Conservation (phyloP, 169 alveolate genomes). For the Babesia sp. region DNA sequence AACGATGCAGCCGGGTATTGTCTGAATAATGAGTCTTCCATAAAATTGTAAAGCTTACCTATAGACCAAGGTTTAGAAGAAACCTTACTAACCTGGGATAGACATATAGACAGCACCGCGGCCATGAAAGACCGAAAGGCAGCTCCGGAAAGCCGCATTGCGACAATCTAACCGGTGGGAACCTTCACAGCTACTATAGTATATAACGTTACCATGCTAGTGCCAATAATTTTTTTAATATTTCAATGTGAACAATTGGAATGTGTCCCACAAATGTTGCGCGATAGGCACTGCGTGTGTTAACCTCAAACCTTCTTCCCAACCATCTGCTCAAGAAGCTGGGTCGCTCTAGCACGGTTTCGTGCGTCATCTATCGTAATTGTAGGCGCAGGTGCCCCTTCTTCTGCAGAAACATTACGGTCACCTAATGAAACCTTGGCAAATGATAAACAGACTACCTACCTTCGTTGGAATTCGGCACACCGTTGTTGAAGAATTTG, state of each 20-base stretch:
- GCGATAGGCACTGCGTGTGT: background rate
- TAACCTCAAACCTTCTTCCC: background rate
- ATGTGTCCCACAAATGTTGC: background rate
- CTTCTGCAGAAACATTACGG: too few relatives aligned
- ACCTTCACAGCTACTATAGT: too few relatives aligned
- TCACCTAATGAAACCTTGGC: too few relatives aligned
- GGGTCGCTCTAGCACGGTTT: conserved; percentile 24
- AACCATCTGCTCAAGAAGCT: conserved; percentile 11
- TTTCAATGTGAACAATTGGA: background rate
- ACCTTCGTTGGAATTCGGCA: background rate
- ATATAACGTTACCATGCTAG: too few relatives aligned
- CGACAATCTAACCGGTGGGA: too few relatives aligned
- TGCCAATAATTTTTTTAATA: too few relatives aligned
- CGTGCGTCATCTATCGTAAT: conserved; percentile 3
- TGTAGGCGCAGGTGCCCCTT: background rate
- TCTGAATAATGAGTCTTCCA: background rate
- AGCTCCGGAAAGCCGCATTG: background rate
- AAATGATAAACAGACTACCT: background rate
- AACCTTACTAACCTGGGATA: background rate
- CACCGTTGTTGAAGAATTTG: conserved; percentile 43
- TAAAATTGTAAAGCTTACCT: background rate
- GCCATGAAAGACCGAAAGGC: background rate
- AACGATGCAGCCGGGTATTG: background rate
- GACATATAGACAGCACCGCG: background rate
- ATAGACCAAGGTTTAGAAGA: background rate